Conservation (phyloP, 257 asterid genomes). For the Solanum gandarillasii region DNA sequence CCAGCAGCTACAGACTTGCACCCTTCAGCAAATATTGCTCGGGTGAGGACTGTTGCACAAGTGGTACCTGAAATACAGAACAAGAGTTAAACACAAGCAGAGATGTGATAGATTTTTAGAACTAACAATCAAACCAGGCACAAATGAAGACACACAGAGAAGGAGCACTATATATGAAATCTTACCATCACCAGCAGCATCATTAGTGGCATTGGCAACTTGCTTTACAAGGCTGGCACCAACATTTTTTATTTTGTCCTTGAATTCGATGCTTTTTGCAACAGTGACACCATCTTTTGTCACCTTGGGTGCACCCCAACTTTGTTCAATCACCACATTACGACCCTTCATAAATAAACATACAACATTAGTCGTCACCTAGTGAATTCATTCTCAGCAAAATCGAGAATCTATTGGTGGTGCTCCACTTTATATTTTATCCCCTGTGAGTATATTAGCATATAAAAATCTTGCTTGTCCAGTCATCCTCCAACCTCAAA, state of each 20-base stretch:
- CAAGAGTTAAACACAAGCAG: not conserved
- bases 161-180: not conserved
- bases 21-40: slow-evolving; percentile 44
- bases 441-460: not conserved
- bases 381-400: not conserved
- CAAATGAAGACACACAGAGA: not conserved
- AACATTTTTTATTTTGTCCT: slow-evolving; percentile 36
- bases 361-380: not conserved
- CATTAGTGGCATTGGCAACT: slow-evolving; percentile 54
- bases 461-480: not conserved
- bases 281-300: slow-evolving; percentile 55
- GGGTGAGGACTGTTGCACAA: slow-evolving; percentile 46
- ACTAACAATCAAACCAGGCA: not conserved
- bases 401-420: not conserved
- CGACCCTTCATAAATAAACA: slow-evolving; percentile 22
- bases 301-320: slow-evolving; percentile 48
- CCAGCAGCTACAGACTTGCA: slow-evolving; percentile 69
- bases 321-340: slow-evolving; percentile 44
- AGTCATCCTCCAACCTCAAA: not conserved
- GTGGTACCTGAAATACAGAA: slow-evolving; percentile 33
- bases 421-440: not conserved
- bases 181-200: slow-evolving; percentile 52
- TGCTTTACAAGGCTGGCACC: slow-evolving; percentile 56
- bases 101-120: not conserved
- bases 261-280: slow-evolving; percentile 39